phyloP scores from a whole-genome alignment of 139 green algal species.

The Tetraselmis chui region DNA sequence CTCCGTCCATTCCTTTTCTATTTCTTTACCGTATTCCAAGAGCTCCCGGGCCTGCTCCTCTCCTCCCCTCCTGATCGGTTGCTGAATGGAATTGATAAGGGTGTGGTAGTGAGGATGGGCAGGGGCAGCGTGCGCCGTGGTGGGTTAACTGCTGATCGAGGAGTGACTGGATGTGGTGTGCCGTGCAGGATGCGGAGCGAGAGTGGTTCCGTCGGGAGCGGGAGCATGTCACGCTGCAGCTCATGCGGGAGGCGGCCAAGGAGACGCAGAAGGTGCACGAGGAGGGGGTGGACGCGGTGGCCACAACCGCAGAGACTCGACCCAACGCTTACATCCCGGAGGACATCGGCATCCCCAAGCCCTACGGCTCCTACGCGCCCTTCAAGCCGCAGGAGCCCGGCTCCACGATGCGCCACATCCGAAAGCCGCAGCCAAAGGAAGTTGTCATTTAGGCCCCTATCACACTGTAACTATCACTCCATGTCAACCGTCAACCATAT shows the following conservation, averaged over 20 bases:
- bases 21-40: too few species aligned
- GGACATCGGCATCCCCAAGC: slow-evolving; percentile 73
- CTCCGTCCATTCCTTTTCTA: too few species aligned
- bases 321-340: slow-evolving; percentile 85
- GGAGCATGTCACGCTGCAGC: slow-evolving; percentile 23
- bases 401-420: slow-evolving; percentile 70
- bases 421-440: slow-evolving; percentile 54
- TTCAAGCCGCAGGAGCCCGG: slow-evolving; percentile 71
- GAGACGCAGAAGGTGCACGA: slow-evolving; percentile 1
- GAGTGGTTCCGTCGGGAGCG: slow-evolving; percentile 21
- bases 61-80: too few species aligned
- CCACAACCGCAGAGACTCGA: slow-evolving; percentile 44
- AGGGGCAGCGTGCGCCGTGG: too few species aligned
- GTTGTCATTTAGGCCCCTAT: slow-evolving; percentile 59
- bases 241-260: slow-evolving; percentile 17
- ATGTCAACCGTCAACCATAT: too few species aligned
- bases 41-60: too few species aligned
- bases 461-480: too few species aligned
- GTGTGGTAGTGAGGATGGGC: too few species aligned
- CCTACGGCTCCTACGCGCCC: slow-evolving; percentile 65
- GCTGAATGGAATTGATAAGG: too few species aligned
- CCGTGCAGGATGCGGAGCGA: slow-evolving; percentile 36
- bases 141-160: too few species aligned
- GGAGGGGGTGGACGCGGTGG: not conserved
- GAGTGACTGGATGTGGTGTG: too few species aligned